Evolutionary conservation across 331 rosid genomes (phyloP), one percentile per base, ranked within the genome.

Genomic region (Phaseolus coccineus): DNA sequence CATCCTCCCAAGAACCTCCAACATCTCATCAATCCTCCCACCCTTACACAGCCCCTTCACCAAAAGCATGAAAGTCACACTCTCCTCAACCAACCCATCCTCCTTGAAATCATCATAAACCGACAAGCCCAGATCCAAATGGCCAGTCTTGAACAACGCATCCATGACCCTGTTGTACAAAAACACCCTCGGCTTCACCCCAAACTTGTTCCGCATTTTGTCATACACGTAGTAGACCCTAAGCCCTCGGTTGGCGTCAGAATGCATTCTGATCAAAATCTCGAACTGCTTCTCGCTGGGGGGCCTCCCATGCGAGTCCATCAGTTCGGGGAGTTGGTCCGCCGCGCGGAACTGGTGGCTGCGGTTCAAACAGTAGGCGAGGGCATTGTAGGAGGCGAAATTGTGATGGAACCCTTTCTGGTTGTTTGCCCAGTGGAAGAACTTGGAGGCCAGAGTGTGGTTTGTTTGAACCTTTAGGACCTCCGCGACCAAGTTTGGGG

Each of bases 251-350:
- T 88, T 91, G 76, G 91, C 92, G 64, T 92, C 97, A 2, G 85
- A 61, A 28, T 92, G 98, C 97, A 91, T 92, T 35, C 97, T 82
- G 52, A 94, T 89, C 8, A 94, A 75, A 48, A 94, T 94, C 91
- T 94, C 98, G 10, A 92, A 95, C 80, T 95, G 97, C 69, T 92
- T 95, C 88, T 92, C 93, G 14, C 87, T 87, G 0, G 97, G 97
- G 0, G 91, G 91, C 51, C 84, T 95, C 12, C 97, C 97, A 51
- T 95, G 97, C 0, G 96, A 85, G 7, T 82, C 88, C 98, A 90
- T 95, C 37, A 91, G 84, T 39, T 95, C 96, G 0, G 97, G 97
- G 27, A 92, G 73, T 69, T 90, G 92, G 80, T 91, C 96, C 0
- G 93, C 97, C 0, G 90, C 87, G 6, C 88, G 71, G 71, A 85